Percentiles rank a stretch among this genome's conserved stretches.
Conservation (phyloP, 768 basidiomycete species). For the Termitomyces sp. region DNA sequence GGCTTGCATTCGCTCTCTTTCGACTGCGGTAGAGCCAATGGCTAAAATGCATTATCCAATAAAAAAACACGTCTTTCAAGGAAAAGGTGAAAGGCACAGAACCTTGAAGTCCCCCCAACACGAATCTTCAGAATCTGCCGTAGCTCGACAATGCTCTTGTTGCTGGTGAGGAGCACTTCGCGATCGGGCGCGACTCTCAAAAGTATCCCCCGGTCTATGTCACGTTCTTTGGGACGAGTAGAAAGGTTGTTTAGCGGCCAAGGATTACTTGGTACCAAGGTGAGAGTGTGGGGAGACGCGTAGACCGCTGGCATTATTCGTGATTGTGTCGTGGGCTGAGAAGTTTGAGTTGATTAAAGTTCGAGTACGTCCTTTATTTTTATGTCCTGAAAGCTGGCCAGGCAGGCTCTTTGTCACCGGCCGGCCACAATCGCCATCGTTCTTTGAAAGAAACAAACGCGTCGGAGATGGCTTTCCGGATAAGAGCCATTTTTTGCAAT, state of each 20-base stretch:
- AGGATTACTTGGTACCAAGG: constrained; percentile 11
- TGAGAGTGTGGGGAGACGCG: constrained; percentile 15
- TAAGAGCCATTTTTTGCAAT: background rate
- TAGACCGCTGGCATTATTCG: constrained; percentile 8
- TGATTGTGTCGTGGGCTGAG: background rate
- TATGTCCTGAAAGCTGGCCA: background rate
- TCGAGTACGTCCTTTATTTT: background rate
- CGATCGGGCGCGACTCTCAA: constrained; percentile 31
- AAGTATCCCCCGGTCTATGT: constrained; percentile 21
- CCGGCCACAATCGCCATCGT: background rate
- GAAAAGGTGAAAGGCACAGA: background rate
- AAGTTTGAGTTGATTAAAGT: background rate
- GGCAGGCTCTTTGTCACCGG: background rate
- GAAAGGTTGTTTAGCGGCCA: constrained; percentile 5
- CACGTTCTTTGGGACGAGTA: constrained; percentile 20
- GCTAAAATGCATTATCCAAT: constrained; percentile 7
- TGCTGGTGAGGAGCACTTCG: constrained; percentile 23
- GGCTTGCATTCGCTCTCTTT: constrained; percentile 17
- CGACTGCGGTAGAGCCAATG: constrained; percentile 29
- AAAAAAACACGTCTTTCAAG: no score
- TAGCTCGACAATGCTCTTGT: constrained; percentile 23
- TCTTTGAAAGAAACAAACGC: background rate
- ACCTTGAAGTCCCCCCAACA: constrained; percentile 16
- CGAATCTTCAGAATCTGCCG: constrained; percentile 26
- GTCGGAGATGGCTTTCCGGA: background rate